Evolutionary conservation across 1,284 basidiomycete species (phyloP).

Genomic region (Rhodofomes roseus): DNA sequence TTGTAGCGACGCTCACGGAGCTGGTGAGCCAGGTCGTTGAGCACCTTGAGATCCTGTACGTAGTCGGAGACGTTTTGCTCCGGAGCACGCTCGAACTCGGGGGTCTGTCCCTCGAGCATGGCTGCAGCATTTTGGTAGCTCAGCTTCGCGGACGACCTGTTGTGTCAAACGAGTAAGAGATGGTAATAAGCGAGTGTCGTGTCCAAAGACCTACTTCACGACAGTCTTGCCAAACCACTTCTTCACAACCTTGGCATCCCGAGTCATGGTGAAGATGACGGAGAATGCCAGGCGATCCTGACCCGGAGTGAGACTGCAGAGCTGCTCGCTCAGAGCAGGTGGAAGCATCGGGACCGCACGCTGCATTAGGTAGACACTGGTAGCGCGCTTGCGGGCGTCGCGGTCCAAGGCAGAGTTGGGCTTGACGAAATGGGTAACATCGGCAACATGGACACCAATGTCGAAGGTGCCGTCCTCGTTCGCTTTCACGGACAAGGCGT

Average conservation of each 20-base stretch:
- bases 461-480: conserved; percentile 92
- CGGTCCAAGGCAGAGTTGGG: conserved; percentile 95
- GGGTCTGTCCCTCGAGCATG: conserved; percentile 73
- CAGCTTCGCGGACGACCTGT: conserved; percentile 82
- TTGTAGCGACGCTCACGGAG: conserved; percentile 76
- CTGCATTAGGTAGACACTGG: conserved; percentile 95
- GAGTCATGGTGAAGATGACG: conserved; percentile 81
- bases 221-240: conserved; percentile 94
- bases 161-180: neutral
- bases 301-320: conserved; percentile 88
- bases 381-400: conserved; percentile 95
- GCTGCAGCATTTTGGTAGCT: conserved; percentile 80
- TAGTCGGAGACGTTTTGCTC: conserved; percentile 62
- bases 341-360: conserved; percentile 96
- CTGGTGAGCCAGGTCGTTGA: conserved; percentile 71
- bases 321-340: conserved; percentile 83
- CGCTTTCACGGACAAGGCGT: conserved; percentile 85
- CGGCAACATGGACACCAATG: conserved; percentile 92
- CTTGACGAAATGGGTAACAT: conserved; percentile 96
- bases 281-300: conserved; percentile 90
- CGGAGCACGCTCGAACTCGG: conserved; percentile 51
- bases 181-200: neutral
- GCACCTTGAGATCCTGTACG: conserved; percentile 71
- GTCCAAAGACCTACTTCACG: conserved; percentile 61
- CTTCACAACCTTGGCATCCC: conserved; percentile 78